Percentiles rank a stretch among this genome's conserved stretches.
Conservation (phyloP, 2,329 filamentous ascomycete genomes). For the Daldinia eschscholtzii region DNA sequence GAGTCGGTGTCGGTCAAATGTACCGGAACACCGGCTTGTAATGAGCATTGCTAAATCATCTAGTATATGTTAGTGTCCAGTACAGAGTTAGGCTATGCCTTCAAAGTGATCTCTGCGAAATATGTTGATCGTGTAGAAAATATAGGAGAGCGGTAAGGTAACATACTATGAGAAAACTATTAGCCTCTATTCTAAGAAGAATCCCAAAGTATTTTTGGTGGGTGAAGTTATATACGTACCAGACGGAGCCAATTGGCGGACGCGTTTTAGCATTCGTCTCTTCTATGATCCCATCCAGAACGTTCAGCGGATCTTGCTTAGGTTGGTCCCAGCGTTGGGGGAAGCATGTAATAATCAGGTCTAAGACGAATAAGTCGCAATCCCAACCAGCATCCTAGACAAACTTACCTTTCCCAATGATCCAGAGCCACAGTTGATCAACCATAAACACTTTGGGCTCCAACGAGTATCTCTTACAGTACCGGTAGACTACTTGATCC, state of each 20-base stretch:
- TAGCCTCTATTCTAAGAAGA: conserved; percentile 11
- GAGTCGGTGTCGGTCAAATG: conserved; percentile 70
- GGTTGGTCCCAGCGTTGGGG: conserved; percentile 71
- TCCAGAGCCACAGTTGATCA: conserved; percentile 76
- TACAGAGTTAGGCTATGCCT: background rate
- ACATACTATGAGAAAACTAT: conserved; percentile 31
- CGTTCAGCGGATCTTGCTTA: conserved; percentile 72
- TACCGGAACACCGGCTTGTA: conserved; percentile 69
- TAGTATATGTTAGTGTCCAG: conserved; percentile 23
- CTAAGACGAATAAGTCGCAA: conserved; percentile 48
- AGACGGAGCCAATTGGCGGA: conserved; percentile 70
- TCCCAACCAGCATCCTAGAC: background rate
- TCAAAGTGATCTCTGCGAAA: background rate
- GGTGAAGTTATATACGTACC: conserved; percentile 24
- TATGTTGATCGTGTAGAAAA: background rate
- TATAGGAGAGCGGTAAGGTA: background rate
- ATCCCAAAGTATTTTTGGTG: too few relatives aligned
- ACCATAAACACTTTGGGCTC: conserved; percentile 76
- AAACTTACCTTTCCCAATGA: conserved; percentile 60
- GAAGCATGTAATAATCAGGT: conserved; percentile 71
- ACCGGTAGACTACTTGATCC: conserved; percentile 75
- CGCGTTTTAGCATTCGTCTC: conserved; percentile 74
- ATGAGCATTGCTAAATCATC: conserved; percentile 73
- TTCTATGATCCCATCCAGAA: conserved; percentile 72
- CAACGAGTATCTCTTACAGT: conserved; percentile 55